Percentiles rank a stretch among this genome's conserved stretches.
Conservation (phyloP, 2,329 filamentous ascomycete species). For the Diaporthe velutina region DNA sequence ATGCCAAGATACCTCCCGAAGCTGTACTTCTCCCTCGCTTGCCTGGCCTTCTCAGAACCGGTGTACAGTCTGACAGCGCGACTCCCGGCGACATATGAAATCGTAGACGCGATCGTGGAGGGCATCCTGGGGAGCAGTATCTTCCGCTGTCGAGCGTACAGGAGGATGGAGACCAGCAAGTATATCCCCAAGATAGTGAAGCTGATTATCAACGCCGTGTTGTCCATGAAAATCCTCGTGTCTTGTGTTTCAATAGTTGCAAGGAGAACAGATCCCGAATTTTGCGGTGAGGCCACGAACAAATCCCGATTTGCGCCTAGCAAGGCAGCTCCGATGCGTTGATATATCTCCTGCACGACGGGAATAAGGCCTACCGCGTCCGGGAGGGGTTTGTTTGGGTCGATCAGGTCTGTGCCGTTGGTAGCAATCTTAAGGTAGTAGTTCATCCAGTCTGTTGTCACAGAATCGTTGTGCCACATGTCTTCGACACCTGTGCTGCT, state of each 20-base stretch:
- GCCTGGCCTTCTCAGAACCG: not conserved
- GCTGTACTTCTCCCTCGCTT: conserved; percentile 50
- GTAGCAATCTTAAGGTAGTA: conserved; percentile 54
- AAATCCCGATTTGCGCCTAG: conserved; percentile 58
- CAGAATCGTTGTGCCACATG: conserved; percentile 62
- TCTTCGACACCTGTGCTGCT: not conserved
- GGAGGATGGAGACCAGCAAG: conserved; percentile 53
- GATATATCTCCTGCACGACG: conserved; percentile 44
- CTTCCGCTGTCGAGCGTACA: conserved; percentile 58
- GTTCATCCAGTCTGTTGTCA: conserved; percentile 59
- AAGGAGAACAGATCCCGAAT: accelerated
- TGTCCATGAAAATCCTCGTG: conserved; percentile 62
- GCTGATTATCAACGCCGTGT: conserved; percentile 58
- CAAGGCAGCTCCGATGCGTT: conserved; percentile 44
- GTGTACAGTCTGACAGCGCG: conserved; percentile 53
- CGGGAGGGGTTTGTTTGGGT: conserved; percentile 44
- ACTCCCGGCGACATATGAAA: conserved; percentile 63
- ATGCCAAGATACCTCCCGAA: conserved; percentile 64
- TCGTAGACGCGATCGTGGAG: conserved; percentile 60
- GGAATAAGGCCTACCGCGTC: conserved; percentile 41
- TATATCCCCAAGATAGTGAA: conserved; percentile 59
- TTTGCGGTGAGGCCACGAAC: conserved; percentile 45
- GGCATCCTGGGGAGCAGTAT: conserved; percentile 64
- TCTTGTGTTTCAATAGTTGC: conserved; percentile 46
- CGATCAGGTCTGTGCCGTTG: conserved; percentile 50